phyloP scores from a whole-genome alignment of 495 filamentous ascomycete genomes.

The Parathielavia hyrcaniae region DNA sequence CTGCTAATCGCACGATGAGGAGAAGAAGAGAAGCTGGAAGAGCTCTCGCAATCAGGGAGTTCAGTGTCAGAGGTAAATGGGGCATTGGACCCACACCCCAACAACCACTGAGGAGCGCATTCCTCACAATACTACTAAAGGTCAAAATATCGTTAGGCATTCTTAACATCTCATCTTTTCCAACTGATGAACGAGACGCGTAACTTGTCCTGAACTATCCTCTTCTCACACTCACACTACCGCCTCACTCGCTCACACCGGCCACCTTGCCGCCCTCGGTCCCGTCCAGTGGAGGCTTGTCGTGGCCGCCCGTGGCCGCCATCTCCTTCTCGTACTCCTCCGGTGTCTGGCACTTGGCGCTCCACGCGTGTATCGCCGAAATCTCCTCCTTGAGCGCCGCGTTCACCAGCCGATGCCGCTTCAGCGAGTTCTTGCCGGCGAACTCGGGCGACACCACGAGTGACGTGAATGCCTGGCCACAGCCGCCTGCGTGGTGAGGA shows the following conservation, averaged over 20 bases:
- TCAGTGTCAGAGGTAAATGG: too few relatives aligned
- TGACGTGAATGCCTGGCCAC: slow-evolving; percentile 90
- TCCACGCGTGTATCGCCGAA: slow-evolving; percentile 96
- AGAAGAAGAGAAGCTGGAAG: too few relatives aligned
- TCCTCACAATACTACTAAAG: too few relatives aligned
- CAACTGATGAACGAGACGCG: too few relatives aligned
- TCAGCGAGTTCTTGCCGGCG: slow-evolving; percentile 77
- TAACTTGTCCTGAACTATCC: too few relatives aligned
- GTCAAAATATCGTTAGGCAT: too few relatives aligned
- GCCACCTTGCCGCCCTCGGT: slow-evolving; percentile 39
- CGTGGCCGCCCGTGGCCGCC: slow-evolving; percentile 29
- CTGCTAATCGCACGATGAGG: too few relatives aligned
- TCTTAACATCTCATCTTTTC: too few relatives aligned
- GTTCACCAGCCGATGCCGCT: slow-evolving; percentile 86
- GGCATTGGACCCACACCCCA: too few relatives aligned
- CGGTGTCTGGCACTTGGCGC: slow-evolving; percentile 89
- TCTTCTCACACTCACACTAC: neutral
- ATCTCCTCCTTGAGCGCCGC: slow-evolving; percentile 84
- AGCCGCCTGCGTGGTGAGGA: slow-evolving; percentile 61
- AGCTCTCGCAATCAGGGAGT: too few relatives aligned
- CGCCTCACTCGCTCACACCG: slow-evolving; percentile 34
- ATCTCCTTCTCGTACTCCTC: slow-evolving; percentile 82
- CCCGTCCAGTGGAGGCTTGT: slow-evolving; percentile 39
- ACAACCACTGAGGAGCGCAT: too few relatives aligned
- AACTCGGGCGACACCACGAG: slow-evolving; percentile 87